Percentiles rank a stretch among this genome's conserved stretches.
Conservation (phyloP, 345 rosid genomes). For the Psidium guajava region DNA sequence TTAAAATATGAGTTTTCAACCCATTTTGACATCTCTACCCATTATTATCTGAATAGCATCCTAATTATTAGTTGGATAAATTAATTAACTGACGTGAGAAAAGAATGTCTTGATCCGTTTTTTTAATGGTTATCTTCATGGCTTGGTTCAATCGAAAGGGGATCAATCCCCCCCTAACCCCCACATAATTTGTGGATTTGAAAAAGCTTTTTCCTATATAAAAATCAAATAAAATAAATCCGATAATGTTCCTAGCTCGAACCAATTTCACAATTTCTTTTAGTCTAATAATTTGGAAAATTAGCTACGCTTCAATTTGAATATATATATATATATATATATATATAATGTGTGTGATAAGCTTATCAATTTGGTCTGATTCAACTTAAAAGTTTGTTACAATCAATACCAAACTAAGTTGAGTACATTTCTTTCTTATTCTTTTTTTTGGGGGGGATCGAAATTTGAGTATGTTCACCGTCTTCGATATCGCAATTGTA, state of each 20-base stretch:
- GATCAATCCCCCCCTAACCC: neutral
- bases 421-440: no score
- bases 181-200: no score
- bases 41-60: neutral
- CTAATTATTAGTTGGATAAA: neutral
- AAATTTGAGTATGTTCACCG: neutral
- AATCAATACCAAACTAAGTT: neutral
- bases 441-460: no score
- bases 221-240: no score
- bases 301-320: neutral
- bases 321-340: neutral
- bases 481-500: neutral
- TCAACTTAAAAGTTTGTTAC: fast-evolving
- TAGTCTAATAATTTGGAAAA: no score
- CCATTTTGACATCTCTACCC: no score
- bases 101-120: neutral
- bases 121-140: neutral
- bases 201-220: neutral
- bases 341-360: neutral
- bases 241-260: neutral
- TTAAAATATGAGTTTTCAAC: no score
- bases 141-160: neutral
- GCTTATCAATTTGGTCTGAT: neutral
- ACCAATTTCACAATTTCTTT: neutral
- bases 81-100: neutral